Evolutionary conservation across 2,329 filamentous ascomycete species (phyloP).

Genomic region (Colletotrichum liriopes): DNA sequence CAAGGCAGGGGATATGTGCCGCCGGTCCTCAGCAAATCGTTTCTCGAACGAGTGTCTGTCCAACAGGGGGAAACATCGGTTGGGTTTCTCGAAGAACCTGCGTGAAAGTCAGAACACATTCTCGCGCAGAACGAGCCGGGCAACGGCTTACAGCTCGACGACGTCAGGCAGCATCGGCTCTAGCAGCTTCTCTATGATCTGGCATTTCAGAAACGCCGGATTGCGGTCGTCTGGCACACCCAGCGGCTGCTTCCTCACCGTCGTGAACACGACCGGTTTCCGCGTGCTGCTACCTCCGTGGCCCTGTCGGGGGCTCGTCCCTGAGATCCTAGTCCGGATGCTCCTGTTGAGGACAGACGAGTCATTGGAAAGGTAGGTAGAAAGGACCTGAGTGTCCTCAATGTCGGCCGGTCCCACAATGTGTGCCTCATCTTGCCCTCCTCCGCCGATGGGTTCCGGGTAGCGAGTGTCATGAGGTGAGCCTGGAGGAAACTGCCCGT

Average conservation of each 20-base stretch:
- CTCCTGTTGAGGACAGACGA: constrained; percentile 25
- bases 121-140: too few relatives aligned
- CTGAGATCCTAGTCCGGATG: constrained; percentile 31
- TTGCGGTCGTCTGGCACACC: constrained; percentile 57
- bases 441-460: constrained; percentile 33
- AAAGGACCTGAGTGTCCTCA: constrained; percentile 72
- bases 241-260: constrained; percentile 62
- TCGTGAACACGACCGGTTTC: constrained; percentile 62
- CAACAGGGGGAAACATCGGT: constrained; percentile 74
- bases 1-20: constrained; percentile 69
- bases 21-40: constrained; percentile 61
- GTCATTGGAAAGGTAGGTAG: constrained; percentile 54
- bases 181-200: constrained; percentile 72
- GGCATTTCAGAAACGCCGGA: constrained; percentile 63
- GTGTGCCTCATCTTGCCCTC: constrained; percentile 61
- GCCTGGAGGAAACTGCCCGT: not conserved
- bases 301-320: constrained; percentile 28
- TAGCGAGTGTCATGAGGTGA: constrained; percentile 16
- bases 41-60: constrained; percentile 69
- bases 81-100: constrained; percentile 70
- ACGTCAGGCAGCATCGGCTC: constrained; percentile 68
- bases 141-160: constrained; percentile 59
- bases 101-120: not conserved
- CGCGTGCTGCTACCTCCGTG: constrained; percentile 14
- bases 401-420: constrained; percentile 74